Conservation (phyloP, 441 rosid genomes). For the Euphorbia schlechtendalii region DNA sequence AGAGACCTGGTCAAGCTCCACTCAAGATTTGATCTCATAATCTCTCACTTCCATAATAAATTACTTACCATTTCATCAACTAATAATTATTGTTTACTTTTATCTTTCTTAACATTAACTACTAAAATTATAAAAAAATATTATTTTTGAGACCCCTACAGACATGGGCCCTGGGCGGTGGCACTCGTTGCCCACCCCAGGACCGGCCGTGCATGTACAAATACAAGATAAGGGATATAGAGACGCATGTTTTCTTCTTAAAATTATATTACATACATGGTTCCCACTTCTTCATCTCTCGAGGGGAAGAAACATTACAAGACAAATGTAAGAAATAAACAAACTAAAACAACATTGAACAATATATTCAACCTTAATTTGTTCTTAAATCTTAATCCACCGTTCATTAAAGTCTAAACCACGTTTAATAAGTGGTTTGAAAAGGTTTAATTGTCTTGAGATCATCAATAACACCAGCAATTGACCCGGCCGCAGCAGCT, state of each 20-base stretch:
- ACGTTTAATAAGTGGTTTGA: slow-evolving; percentile 30
- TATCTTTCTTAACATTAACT: too few species aligned
- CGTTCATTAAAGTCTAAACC: neutral
- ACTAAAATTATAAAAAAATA: too few species aligned
- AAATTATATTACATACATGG: slow-evolving; percentile 15
- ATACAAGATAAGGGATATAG: slow-evolving; percentile 3
- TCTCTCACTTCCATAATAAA: too few species aligned
- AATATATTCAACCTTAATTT: too few species aligned
- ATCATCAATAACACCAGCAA: slow-evolving; percentile 57
- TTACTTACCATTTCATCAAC: too few species aligned
- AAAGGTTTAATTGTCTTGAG: slow-evolving; percentile 69
- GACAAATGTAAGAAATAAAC: slow-evolving; percentile 16
- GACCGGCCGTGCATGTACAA: too few species aligned
- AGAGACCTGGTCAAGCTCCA: too few species aligned
- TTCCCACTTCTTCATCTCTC: slow-evolving; percentile 4
- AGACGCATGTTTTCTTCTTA: neutral
- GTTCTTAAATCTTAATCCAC: neutral
- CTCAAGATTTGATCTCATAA: too few species aligned
- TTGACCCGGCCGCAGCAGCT: slow-evolving; percentile 76
- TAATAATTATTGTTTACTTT: too few species aligned
- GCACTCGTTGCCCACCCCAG: too few species aligned
- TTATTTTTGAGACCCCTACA: too few species aligned
- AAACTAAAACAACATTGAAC: slow-evolving; percentile 16
- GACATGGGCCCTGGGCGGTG: too few species aligned
- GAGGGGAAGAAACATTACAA: neutral